These are phyloP conservation scores for Alternaria brassicae DNA, from an alignment of 2,329 filamentous ascomycete species.

Conservation along the genomic window DNA sequence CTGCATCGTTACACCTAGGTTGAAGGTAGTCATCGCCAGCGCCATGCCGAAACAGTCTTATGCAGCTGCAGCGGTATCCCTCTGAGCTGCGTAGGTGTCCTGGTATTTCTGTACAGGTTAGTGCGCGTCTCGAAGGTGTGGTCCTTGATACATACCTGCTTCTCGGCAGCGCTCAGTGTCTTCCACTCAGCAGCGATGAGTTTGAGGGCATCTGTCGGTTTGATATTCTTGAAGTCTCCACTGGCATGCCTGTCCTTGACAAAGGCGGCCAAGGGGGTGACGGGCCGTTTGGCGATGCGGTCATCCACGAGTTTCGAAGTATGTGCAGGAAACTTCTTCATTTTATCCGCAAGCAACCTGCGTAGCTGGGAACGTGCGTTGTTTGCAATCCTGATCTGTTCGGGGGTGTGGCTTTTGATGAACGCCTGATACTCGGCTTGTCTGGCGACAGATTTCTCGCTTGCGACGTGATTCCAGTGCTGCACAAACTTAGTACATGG, in stretches of 20 bases:
- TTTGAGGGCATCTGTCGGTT: conserved; percentile 48
- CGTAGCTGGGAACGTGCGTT: conserved; percentile 57
- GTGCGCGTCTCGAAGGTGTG: conserved; percentile 5
- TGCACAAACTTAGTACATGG: conserved; percentile 38
- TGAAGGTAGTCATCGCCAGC: conserved; percentile 11
- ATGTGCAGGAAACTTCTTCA: conserved; percentile 14
- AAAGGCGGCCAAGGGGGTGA: conserved; percentile 55
- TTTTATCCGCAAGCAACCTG: conserved; percentile 18
- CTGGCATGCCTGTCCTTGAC: conserved; percentile 52
- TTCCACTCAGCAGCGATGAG: conserved; percentile 59
- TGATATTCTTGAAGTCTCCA: conserved; percentile 61
- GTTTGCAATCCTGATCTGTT: conserved; percentile 67
- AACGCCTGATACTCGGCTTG: conserved; percentile 59
- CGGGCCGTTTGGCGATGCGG: conserved; percentile 57
- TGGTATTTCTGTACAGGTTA: conserved; percentile 18
- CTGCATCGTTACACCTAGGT: not conserved
- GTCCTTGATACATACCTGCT: conserved; percentile 51
- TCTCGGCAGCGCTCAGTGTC: conserved; percentile 54
- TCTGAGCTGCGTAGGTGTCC: not conserved
- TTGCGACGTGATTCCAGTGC: conserved; percentile 62
- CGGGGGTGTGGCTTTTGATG: conserved; percentile 62
- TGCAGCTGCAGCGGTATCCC: not conserved
- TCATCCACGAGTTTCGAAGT: conserved; percentile 59
- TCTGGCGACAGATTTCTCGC: conserved; percentile 55
- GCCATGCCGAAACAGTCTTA: conserved; percentile 12